Evolutionary conservation across 2,329 filamentous ascomycete genomes (phyloP).

Genomic region (Colletotrichum sp.): DNA sequence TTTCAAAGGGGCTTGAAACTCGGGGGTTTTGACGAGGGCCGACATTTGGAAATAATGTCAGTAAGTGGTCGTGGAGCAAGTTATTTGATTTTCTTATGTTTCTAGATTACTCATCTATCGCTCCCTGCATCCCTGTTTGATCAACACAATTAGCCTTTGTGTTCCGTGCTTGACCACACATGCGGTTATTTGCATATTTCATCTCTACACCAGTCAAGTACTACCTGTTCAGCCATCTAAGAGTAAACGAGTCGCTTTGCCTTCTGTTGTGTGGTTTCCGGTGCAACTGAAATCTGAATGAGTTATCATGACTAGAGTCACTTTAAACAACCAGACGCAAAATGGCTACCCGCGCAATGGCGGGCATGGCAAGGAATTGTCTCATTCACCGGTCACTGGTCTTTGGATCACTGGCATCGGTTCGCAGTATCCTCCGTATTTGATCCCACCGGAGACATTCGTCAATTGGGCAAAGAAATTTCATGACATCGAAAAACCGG

Average conservation of each 20-base stretch:
- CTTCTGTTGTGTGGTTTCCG: neutral
- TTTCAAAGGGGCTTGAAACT: neutral
- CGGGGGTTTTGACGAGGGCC: neutral
- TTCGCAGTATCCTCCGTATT: neutral
- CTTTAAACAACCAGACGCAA: neutral
- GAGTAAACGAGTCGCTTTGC: neutral
- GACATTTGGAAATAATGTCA: neutral
- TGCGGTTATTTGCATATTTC: neutral
- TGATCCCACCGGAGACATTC: neutral
- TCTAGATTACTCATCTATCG: neutral
- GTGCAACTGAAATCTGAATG: neutral
- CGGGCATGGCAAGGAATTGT: neutral
- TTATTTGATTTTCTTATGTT: neutral
- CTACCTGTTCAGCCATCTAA: neutral
- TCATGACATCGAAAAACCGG: neutral
- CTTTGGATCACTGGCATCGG: slow-evolving; percentile 10
- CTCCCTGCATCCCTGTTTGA: neutral
- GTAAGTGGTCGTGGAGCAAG: neutral
- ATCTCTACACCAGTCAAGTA: neutral
- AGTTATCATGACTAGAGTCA: neutral
- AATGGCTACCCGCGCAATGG: neutral
- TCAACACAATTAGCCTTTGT: neutral
- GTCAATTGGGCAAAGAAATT: neutral
- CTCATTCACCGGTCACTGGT: neutral
- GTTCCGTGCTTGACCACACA: neutral